Conservation (phyloP, 2,329 filamentous ascomycete species). For the Curvularia sp. region DNA sequence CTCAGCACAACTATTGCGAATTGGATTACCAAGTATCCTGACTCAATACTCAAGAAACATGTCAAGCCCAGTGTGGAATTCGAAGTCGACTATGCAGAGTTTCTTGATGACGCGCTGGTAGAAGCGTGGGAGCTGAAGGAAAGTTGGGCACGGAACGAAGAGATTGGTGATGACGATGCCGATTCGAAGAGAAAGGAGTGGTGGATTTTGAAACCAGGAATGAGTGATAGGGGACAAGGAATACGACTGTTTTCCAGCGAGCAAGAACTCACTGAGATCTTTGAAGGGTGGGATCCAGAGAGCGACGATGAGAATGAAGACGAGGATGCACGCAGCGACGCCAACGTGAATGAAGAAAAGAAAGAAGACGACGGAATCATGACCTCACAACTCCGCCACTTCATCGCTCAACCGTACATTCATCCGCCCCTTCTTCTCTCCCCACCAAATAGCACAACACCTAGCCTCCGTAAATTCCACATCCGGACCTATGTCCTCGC, state of each 20-base stretch:
- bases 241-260: constrained; percentile 88
- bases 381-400: constrained; percentile 91
- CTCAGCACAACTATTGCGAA: constrained; percentile 81
- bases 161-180: constrained; percentile 30
- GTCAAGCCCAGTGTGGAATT: constrained; percentile 84
- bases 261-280: constrained; percentile 83
- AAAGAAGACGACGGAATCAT: constrained; percentile 66
- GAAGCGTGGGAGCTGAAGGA: constrained; percentile 88
- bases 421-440: constrained; percentile 80
- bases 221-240: constrained; percentile 95
- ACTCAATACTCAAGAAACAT: constrained; percentile 71
- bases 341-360: constrained; percentile 39
- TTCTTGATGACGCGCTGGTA: constrained; percentile 88
- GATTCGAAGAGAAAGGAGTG: constrained; percentile 66
- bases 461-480: constrained; percentile 81
- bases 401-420: constrained; percentile 95
- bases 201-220: constrained; percentile 98
- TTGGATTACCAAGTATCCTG: constrained; percentile 85
- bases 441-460: constrained; percentile 28
- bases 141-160: constrained; percentile 74
- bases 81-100: constrained; percentile 96
- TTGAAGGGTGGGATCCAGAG: constrained; percentile 86
- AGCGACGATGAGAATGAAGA: constrained; percentile 68
- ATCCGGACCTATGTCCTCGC: constrained; percentile 91
- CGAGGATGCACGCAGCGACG: constrained; percentile 47